Percentiles rank a stretch among this genome's conserved stretches.
Evolutionary conservation across 257 asterid genomes (phyloP).

Genomic region (Penstemon eatonii): DNA sequence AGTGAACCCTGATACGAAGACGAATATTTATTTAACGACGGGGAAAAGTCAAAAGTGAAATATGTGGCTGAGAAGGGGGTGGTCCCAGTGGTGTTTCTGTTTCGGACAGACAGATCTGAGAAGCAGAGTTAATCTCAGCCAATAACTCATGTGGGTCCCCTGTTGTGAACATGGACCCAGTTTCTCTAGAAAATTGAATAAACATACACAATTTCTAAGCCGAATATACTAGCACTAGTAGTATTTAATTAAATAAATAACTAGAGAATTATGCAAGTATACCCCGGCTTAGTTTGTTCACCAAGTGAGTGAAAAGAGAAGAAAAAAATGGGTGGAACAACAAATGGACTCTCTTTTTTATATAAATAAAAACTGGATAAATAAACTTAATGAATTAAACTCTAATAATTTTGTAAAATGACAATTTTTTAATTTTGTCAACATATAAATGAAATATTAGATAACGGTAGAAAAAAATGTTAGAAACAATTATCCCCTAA

Average conservation of each 20-base stretch:
- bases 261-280: not conserved
- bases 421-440: too few species aligned
- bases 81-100: slow-evolving; percentile 32
- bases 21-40: not conserved
- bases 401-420: too few species aligned
- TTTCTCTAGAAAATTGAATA: not conserved
- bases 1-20: not conserved
- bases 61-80: slow-evolving; percentile 39
- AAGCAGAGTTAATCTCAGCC: slow-evolving; percentile 36
- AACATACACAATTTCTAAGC: not conserved
- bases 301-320: too few species aligned
- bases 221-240: not conserved
- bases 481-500: too few species aligned
- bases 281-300: too few species aligned
- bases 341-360: too few species aligned
- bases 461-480: too few species aligned
- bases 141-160: slow-evolving; percentile 32
- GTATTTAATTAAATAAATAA: not conserved
- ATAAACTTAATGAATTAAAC: too few species aligned
- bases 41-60: slow-evolving; percentile 17
- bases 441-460: too few species aligned
- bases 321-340: too few species aligned
- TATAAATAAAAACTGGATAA: too few species aligned
- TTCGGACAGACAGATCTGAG: slow-evolving; percentile 34
- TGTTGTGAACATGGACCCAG: not conserved